These are phyloP conservation scores for Didymellaceae sp. DNA, from an alignment of 2,329 filamentous ascomycete genomes.

Conservation along the genomic window DNA sequence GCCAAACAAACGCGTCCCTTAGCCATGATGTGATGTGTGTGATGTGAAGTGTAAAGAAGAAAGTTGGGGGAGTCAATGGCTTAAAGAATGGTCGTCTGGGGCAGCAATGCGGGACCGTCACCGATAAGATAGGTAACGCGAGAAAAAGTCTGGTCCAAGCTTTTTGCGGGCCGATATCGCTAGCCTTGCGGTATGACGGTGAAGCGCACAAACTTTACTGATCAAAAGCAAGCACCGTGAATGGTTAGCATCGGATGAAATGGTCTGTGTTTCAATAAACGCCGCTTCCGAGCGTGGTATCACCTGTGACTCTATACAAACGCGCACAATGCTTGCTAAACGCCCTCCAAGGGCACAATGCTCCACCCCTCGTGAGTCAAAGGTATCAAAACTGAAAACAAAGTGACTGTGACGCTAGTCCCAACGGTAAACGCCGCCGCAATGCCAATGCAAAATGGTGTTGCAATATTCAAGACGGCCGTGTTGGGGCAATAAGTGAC, in stretches of 20 bases:
- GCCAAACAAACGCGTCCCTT: constrained; percentile 58
- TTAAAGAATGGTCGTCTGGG: constrained; percentile 20
- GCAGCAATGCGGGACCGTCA: constrained; percentile 21
- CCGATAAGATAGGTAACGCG: constrained; percentile 25
- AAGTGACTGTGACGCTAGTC: constrained; percentile 17
- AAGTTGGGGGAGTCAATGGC: constrained; percentile 27
- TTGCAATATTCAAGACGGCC: constrained; percentile 2
- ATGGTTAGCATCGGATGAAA: constrained; percentile 12
- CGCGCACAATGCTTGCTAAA: not conserved
- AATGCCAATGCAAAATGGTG: constrained; percentile 7
- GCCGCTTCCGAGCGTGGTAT: constrained; percentile 8
- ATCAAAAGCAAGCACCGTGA: not conserved
- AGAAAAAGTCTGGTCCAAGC: constrained; percentile 24
- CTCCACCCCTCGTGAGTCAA: constrained; percentile 11
- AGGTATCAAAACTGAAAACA: constrained; percentile 17
- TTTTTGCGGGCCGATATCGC: constrained; percentile 30
- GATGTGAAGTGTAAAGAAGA: constrained; percentile 11
- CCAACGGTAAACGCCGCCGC: constrained; percentile 14
- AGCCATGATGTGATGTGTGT: constrained; percentile 36
- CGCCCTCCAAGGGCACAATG: not conserved
- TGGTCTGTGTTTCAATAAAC: not conserved
- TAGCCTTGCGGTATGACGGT: constrained; percentile 12
- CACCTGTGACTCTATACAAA: constrained; percentile 9
- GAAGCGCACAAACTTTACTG: constrained; percentile 1
- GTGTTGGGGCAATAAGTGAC: constrained; percentile 9